These are phyloP conservation scores for Sporothrix brunneoviolacea DNA, from an alignment of 2,329 filamentous ascomycete genomes.

Conservation along the genomic window DNA sequence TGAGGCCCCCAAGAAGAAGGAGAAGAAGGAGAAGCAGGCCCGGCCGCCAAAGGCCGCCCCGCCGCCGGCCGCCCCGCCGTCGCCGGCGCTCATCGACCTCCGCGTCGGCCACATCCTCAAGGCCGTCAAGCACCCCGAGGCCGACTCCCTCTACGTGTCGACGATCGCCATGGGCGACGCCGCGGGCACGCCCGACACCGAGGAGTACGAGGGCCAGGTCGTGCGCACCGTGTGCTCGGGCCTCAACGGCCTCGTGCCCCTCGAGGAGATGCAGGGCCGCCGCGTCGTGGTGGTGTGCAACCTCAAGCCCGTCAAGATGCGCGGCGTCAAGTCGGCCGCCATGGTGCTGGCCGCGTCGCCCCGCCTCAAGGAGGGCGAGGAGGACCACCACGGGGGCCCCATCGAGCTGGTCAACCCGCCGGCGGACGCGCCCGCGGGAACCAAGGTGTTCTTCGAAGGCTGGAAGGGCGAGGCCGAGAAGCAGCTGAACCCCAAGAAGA, in stretches of 20 bases:
- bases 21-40: slow-evolving; percentile 84
- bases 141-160: slow-evolving; percentile 90
- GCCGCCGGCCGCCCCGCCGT: slow-evolving; percentile 69
- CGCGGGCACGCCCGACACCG: slow-evolving; percentile 78
- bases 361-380: slow-evolving; percentile 72
- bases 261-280: slow-evolving; percentile 94
- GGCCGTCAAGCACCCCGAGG: slow-evolving; percentile 90
- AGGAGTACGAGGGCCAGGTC: slow-evolving; percentile 83
- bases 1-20: slow-evolving; percentile 51
- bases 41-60: slow-evolving; percentile 51
- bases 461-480: slow-evolving; percentile 91
- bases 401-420: slow-evolving; percentile 90
- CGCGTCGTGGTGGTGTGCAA: slow-evolving; percentile 96
- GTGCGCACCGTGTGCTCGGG: slow-evolving; percentile 96
- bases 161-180: slow-evolving; percentile 92
- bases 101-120: slow-evolving; percentile 97
- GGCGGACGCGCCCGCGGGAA: slow-evolving; percentile 69
- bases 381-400: slow-evolving; percentile 76
- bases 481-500: slow-evolving; percentile 97
- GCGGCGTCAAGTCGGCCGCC: slow-evolving; percentile 67
- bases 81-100: slow-evolving; percentile 84
- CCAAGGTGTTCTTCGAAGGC: slow-evolving; percentile 87
- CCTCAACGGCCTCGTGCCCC: slow-evolving; percentile 82
- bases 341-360: slow-evolving; percentile 97
- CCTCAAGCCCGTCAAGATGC: slow-evolving; percentile 98